A percentile compares a stretch with the other conserved stretches of the same genome.
phyloP scores from a whole-genome alignment of 768 basidiomycete genomes.

The Pulveroboletus sp. region DNA sequence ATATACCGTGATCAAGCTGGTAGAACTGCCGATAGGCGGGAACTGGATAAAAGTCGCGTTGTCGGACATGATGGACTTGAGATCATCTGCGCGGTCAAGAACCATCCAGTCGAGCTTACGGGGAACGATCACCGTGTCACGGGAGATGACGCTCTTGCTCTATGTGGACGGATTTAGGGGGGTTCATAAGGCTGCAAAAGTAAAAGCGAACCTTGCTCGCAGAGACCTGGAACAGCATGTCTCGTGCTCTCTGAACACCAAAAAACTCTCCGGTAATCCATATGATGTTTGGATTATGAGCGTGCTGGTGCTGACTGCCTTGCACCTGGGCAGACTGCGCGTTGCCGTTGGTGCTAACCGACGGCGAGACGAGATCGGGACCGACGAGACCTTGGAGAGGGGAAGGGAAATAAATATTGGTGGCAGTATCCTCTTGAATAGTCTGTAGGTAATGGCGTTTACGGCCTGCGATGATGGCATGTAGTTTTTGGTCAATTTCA shows the following conservation, averaged over 20 bases:
- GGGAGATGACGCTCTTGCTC: slow-evolving; percentile 87
- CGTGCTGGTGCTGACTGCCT: slow-evolving; percentile 23
- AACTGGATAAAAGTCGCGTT: slow-evolving; percentile 96
- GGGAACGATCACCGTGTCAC: slow-evolving; percentile 91
- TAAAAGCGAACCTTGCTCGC: slow-evolving; percentile 66
- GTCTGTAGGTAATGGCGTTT: slow-evolving; percentile 85
- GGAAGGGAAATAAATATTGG: slow-evolving; percentile 94
- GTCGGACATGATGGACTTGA: slow-evolving; percentile 91
- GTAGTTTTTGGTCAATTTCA: slow-evolving; percentile 94
- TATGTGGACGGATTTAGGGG: slow-evolving; percentile 29
- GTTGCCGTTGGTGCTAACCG: slow-evolving; percentile 35
- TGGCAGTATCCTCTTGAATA: slow-evolving; percentile 96
- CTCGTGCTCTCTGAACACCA: slow-evolving; percentile 89
- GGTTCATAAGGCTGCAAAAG: background rate
- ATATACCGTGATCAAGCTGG: slow-evolving; percentile 89
- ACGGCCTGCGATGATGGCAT: slow-evolving; percentile 86
- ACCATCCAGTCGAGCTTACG: slow-evolving; percentile 99
- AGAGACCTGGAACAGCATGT: slow-evolving; percentile 91
- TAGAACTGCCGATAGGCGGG: slow-evolving; percentile 88
- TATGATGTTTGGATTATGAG: slow-evolving; percentile 71
- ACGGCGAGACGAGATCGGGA: slow-evolving; percentile 47
- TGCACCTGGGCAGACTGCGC: slow-evolving; percentile 28
- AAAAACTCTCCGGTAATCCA: slow-evolving; percentile 99
- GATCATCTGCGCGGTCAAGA: slow-evolving; percentile 91
- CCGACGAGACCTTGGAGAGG: slow-evolving; percentile 85